Percentiles rank a stretch among this genome's conserved stretches.
Evolutionary conservation across 176 grass and related monocot species (phyloP).

Genomic region (Tillandsia fasciculata): DNA sequence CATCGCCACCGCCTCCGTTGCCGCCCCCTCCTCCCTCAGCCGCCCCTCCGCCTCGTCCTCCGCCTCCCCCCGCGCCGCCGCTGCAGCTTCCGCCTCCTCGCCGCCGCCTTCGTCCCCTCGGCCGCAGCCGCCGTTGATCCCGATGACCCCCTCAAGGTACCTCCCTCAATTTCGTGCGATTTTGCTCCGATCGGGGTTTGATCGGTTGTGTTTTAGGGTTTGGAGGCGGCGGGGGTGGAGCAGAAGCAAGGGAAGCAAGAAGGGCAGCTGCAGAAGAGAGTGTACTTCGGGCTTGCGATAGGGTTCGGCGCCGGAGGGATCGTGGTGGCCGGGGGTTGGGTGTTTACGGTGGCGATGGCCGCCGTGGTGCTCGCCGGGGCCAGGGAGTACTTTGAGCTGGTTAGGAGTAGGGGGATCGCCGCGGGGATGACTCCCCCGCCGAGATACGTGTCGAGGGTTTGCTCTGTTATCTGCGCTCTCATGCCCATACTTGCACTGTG

Average conservation of each 20-base stretch:
- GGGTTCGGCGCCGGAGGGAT: conserved; percentile 68
- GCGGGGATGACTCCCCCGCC: conserved; percentile 47
- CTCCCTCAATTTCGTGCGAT: conserved; percentile 1
- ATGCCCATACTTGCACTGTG: conserved; percentile 78
- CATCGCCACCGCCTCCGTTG: not conserved
- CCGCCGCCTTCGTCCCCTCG: conserved; percentile 12
- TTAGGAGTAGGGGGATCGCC: conserved; percentile 36
- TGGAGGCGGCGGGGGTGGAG: not conserved
- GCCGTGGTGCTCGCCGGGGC: conserved; percentile 39
- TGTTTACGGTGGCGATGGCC: conserved; percentile 46
- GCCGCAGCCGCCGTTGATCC: conserved; percentile 4
- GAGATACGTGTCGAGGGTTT: conserved; percentile 68
- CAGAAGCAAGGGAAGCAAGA: conserved; percentile 17
- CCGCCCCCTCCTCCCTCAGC: not conserved
- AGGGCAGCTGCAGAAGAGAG: conserved; percentile 47
- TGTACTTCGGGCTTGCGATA: conserved; percentile 68
- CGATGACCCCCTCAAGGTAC: conserved; percentile 15
- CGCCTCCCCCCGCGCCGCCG: not conserved
- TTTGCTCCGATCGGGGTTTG: not conserved
- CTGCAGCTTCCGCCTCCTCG: not conserved
- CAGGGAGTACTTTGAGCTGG: conserved; percentile 78
- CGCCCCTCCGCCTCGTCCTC: conserved; percentile 8
- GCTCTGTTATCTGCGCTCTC: conserved; percentile 63
- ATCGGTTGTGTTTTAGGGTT: not conserved
- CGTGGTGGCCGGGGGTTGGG: conserved; percentile 64